phyloP scores from a whole-genome alignment of 352 stramenopile genomes.

The Phytopythium boreale region DNA sequence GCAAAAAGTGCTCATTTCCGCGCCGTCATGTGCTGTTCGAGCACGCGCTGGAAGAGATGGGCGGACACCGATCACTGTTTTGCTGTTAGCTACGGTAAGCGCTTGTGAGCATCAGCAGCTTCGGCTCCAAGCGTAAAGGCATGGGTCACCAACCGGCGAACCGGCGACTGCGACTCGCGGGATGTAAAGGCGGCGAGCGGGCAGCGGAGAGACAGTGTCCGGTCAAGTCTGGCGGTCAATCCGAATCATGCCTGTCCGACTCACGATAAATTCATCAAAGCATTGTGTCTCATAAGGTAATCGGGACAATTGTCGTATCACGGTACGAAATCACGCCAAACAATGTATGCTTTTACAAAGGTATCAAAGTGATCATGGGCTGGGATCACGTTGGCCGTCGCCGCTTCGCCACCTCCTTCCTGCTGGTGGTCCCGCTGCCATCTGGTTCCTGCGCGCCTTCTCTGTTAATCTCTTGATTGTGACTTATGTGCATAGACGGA shows the following conservation, averaged over 20 bases:
- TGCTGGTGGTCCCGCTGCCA: neutral
- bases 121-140: neutral
- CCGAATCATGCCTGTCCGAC: neutral
- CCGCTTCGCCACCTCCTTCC: neutral
- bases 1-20: neutral
- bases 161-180: too few species aligned
- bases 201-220: neutral
- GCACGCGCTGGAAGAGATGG: neutral
- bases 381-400: neutral
- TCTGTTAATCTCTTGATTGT: neutral
- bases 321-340: too few species aligned
- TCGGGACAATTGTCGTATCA: too few species aligned
- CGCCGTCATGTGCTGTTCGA: conserved; percentile 2
- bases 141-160: neutral
- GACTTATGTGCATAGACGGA: neutral
- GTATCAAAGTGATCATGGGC: neutral
- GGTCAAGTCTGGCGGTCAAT: neutral
- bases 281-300: too few species aligned
- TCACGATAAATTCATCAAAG: neutral
- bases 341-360: too few species aligned
- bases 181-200: neutral
- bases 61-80: neutral
- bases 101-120: neutral
- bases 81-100: neutral
- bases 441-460: neutral